phyloP scores from a whole-genome alignment of 2,329 filamentous ascomycete species.

The Verticillium nubilum region DNA sequence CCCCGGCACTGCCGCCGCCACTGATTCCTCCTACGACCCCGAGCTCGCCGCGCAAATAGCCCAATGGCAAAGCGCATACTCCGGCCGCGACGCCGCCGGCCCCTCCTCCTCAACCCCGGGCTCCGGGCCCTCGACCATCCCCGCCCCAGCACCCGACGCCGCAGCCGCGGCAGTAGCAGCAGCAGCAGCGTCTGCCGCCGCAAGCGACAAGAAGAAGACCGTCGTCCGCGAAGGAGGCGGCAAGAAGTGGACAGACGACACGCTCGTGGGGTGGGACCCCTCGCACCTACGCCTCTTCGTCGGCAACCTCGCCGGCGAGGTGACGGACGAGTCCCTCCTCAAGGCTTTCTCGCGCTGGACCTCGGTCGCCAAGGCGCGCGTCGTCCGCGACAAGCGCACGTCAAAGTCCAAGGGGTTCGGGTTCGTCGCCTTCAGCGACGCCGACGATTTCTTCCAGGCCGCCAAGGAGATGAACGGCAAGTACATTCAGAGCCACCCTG shows the following conservation, averaged over 20 bases:
- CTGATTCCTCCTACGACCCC: conserved; percentile 55
- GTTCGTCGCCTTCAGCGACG: conserved; percentile 92
- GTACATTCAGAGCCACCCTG: conserved; percentile 96
- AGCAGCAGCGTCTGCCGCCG: conserved; percentile 34
- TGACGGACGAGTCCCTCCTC: conserved; percentile 89
- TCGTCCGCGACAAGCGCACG: conserved; percentile 91
- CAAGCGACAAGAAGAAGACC: conserved; percentile 69
- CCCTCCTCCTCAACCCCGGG: conserved; percentile 6
- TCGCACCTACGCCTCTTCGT: conserved; percentile 92
- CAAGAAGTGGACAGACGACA: conserved; percentile 84
- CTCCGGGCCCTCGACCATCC: conserved; percentile 34
- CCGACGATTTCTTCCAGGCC: conserved; percentile 93
- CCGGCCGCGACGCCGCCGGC: conserved; percentile 26
- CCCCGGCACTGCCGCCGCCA: conserved; percentile 38
- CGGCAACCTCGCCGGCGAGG: conserved; percentile 93
- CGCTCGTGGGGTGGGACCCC: conserved; percentile 92
- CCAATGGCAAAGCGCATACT: conserved; percentile 90
- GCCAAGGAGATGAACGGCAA: conserved; percentile 98
- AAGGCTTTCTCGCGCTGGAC: conserved; percentile 90
- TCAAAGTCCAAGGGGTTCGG: conserved; percentile 96
- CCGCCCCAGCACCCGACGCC: conserved; percentile 18
- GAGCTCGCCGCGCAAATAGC: conserved; percentile 89
- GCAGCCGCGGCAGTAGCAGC: conserved; percentile 12
- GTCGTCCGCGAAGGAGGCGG: conserved; percentile 86
- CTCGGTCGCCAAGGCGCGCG: conserved; percentile 86